Evolutionary conservation across 1,284 basidiomycete species (phyloP).

Genomic region (Meira nashicola): DNA sequence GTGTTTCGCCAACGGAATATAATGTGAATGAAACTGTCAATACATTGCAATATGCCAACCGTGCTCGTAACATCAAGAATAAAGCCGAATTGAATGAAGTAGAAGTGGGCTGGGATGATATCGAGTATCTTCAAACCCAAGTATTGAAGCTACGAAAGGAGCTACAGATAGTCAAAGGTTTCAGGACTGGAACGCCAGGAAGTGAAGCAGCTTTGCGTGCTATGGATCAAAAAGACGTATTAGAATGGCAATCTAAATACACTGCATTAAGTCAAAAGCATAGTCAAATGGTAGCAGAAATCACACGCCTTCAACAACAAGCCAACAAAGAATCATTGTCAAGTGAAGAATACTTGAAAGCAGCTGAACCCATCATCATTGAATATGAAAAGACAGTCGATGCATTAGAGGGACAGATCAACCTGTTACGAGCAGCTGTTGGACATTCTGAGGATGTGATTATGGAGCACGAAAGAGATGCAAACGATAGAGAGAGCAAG

Average conservation of each 20-base stretch:
- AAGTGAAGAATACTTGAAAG: slow-evolving; percentile 80
- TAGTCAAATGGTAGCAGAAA: slow-evolving; percentile 77
- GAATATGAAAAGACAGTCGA: slow-evolving; percentile 98
- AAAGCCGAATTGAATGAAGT: slow-evolving; percentile 83
- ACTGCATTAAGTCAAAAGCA: slow-evolving; percentile 76
- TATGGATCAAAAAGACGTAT: slow-evolving; percentile 61
- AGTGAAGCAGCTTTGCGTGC: slow-evolving; percentile 13
- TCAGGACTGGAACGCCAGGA: slow-evolving; percentile 43
- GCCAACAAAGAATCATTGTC: slow-evolving; percentile 57
- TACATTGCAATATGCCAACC: slow-evolving; percentile 96
- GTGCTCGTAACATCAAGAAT: slow-evolving; percentile 96
- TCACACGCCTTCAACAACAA: slow-evolving; percentile 59
- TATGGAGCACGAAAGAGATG: slow-evolving; percentile 78
- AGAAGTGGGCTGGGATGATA: slow-evolving; percentile 96
- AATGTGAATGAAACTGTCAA: slow-evolving; percentile 92
- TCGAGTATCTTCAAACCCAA: slow-evolving; percentile 79
- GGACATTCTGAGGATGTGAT: slow-evolving; percentile 83
- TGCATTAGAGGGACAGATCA: slow-evolving; percentile 88
- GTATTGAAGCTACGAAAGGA: slow-evolving; percentile 68
- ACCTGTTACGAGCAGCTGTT: slow-evolving; percentile 79
- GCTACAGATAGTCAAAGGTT: slow-evolving; percentile 69
- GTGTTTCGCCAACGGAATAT: slow-evolving; percentile 90
- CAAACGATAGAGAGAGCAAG: slow-evolving; percentile 60
- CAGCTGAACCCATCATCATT: slow-evolving; percentile 87
- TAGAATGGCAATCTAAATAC: slow-evolving; percentile 74